These are phyloP conservation scores for Scheffersomyces insectosa DNA, from an alignment of 1,139 yeast genomes.

Conservation along the genomic window DNA sequence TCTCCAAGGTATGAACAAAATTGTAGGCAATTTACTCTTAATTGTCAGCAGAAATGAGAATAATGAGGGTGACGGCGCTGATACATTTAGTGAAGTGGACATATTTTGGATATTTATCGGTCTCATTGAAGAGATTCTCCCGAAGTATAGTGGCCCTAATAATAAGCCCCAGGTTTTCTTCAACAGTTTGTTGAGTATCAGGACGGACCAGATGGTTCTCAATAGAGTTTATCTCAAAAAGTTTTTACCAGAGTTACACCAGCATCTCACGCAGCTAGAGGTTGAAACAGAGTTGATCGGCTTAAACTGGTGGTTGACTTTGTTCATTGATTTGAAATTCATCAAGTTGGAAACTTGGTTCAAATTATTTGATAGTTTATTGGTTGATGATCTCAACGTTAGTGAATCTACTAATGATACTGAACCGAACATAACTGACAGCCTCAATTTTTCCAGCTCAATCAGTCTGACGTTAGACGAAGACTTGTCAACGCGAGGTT, in stretches of 20 bases:
- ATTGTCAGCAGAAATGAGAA: conserved; percentile 20
- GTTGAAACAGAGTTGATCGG: conserved; percentile 55
- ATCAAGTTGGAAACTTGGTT: conserved; percentile 55
- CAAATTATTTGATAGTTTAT: conserved; percentile 52
- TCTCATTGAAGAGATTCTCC: conserved; percentile 53
- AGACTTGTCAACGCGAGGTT: neutral
- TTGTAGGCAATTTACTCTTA: conserved; percentile 53
- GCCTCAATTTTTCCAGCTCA: neutral
- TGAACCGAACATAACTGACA: neutral
- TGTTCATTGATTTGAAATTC: conserved; percentile 50
- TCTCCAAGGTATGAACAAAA: conserved; percentile 66
- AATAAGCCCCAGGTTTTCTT: conserved; percentile 9
- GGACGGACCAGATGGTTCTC: conserved; percentile 39
- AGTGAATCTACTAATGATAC: neutral
- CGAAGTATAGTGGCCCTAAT: conserved; percentile 25
- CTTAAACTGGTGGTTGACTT: conserved; percentile 59
- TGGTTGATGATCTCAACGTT: conserved; percentile 25
- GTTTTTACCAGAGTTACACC: conserved; percentile 39
- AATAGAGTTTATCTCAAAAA: conserved; percentile 20
- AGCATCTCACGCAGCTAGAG: conserved; percentile 34
- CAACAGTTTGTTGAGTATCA: conserved; percentile 41
- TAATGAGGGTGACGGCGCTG: conserved; percentile 20
- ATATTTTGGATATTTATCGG: conserved; percentile 59
- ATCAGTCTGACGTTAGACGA: neutral
- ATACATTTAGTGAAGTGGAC: conserved; percentile 46